Base-by-base conservation (phyloP, 768 basidiomycete species). In the Mycena metata region DNA sequence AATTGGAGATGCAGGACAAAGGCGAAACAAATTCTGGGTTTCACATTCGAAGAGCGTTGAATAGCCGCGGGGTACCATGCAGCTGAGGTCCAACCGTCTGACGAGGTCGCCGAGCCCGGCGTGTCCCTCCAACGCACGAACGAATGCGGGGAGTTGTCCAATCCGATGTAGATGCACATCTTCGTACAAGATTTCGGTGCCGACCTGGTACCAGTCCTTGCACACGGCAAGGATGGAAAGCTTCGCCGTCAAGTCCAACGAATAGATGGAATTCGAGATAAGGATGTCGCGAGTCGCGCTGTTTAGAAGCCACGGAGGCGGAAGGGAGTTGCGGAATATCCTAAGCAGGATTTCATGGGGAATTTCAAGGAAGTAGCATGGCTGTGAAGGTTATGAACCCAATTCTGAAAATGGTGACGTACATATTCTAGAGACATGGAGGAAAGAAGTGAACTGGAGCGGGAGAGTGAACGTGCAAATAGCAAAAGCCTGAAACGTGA, bases 301-400 rank as follows among this genome's bases (percentile, higher is more conserved):
- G 30, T 74, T 70, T 15, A 79, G 63, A 17, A 78, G 49, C 60
- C 70, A 74, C 11, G 39, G 49, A 1, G 73, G 79, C 26, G 74
- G 76, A 13, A 78, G 66, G 12, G 71, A 64, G n/a, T 56, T 46
- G 50, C 66, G 67, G 24, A 80, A 74, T 21, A 80, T 75, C 41
- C 70, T 47, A 16, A 66, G 60, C 33, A 77, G 56, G 33, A 79
- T 70, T 66, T 79, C 78, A 26, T 57, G 66, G 5, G 78, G 77
- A 24, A 67, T 41, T 30, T 17, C 24, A 23, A 24, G 26, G 4
- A 23, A 10, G 26, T 54, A 36, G 36, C 36, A 15, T 5, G 54
- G 54, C 39, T 39, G 11, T 10, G 9, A 11, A 39, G 4, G 39
- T 39, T 30, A n/a, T n/a, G n/a, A n/a, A n/a, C n/a, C n/a, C n/a